Evolutionary conservation across 2,329 filamentous ascomycete genomes (phyloP).

Genomic region (Paecilomyces variotii): DNA sequence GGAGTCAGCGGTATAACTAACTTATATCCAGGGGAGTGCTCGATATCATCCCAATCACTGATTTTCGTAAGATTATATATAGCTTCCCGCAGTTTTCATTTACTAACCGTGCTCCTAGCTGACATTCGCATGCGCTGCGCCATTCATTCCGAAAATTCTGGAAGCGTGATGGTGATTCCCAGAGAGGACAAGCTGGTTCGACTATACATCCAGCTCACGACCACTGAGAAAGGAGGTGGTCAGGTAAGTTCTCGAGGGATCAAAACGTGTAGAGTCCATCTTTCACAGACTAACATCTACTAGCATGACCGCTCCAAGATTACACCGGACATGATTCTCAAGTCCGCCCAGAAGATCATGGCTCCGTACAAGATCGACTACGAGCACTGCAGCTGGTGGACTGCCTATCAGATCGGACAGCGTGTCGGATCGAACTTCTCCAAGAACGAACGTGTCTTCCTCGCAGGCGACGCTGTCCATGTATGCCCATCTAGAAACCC

Average conservation of each 20-base stretch:
- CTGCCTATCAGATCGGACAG: slow-evolving; percentile 61
- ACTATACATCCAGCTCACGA: slow-evolving; percentile 56
- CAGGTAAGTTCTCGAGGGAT: background rate
- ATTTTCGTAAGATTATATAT: slow-evolving; percentile 39
- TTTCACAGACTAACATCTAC: slow-evolving; percentile 18
- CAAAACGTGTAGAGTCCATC: background rate
- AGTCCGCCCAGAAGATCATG: slow-evolving; percentile 56
- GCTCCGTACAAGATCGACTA: slow-evolving; percentile 60
- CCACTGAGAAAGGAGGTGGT: slow-evolving; percentile 23
- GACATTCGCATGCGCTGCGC: slow-evolving; percentile 53
- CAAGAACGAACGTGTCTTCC: slow-evolving; percentile 53
- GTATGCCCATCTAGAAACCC: slow-evolving; percentile 18
- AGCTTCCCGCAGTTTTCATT: background rate
- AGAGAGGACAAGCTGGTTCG: slow-evolving; percentile 56
- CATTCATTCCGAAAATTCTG: slow-evolving; percentile 48
- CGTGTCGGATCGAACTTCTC: slow-evolving; percentile 53
- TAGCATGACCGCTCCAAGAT: slow-evolving; percentile 53
- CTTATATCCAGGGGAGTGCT: slow-evolving; percentile 30
- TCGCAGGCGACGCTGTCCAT: slow-evolving; percentile 60
- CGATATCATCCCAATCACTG: slow-evolving; percentile 46
- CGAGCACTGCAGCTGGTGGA: slow-evolving; percentile 60
- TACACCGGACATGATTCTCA: slow-evolving; percentile 55
- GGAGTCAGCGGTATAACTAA: background rate
- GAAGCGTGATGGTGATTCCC: slow-evolving; percentile 58
- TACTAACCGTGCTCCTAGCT: slow-evolving; percentile 14